Evolutionary conservation across 371 early-diverging fungal genomes (phyloP), one percentile per base, ranked within the genome.

Genomic region (Catenaria anguillulae): DNA sequence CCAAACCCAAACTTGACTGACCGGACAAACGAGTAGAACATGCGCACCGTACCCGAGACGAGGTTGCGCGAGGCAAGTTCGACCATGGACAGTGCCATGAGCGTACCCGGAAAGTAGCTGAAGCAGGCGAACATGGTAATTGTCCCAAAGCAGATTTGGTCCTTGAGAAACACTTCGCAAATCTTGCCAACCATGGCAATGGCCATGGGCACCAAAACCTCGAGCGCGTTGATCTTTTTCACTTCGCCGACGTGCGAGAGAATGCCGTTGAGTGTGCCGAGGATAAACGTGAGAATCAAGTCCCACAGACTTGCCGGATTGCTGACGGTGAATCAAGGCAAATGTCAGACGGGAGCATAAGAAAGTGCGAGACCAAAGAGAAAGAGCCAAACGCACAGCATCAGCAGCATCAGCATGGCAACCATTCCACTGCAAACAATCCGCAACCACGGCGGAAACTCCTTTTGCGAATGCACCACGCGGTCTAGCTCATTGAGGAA

Each of bases 31-130:
- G 89, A 80, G 66, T 86, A 84, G 33, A 88, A 86, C 62, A 89
- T 75, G 6, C 89, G 81, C 23, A 88, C 81, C 0, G 84, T 81
- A 15, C 92, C 92, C 29, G 87, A 85, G 45, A 86, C 77, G 65
- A 89, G 74, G 65, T 89, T 89, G 23, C 85, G 80, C 15, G 89
- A 85, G 1, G 86, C 80, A 17, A 92, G 70, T 63, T 92, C 93
- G 46, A 88, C 84, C 60, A 89, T 81, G 24, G 84, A 71, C 40
- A 81, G 77, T 0, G 89, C 87, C 45, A 43, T 43, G 4, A 43
- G 45, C 45, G 54, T 24, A 6, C 60, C 63, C 1, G 42, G 48
- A 13, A 21, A 33, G 62, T 24, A 48, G 29, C 64, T 34, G 40
- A 62, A 29, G 31, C 62, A 56, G 42, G 64, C 60, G 3, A 66